Conservation (phyloP, 306 rosid genomes). For the Vicia villosa region DNA sequence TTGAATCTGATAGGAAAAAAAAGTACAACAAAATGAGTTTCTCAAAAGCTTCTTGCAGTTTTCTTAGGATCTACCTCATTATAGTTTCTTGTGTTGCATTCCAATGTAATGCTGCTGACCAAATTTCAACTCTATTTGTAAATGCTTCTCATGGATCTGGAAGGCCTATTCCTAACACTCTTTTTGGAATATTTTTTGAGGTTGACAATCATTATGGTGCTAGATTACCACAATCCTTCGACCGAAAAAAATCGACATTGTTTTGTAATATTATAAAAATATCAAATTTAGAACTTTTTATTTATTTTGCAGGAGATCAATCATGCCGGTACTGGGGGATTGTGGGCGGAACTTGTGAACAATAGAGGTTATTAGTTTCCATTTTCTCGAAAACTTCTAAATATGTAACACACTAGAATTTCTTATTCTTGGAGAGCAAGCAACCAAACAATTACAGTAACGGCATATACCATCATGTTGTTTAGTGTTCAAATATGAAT, state of each 20-base stretch:
- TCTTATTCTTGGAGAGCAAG: not conserved
- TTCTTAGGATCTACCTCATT: constrained; percentile 41
- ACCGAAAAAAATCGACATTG: too few relatives aligned
- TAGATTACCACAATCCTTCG: too few relatives aligned
- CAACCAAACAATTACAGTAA: not conserved
- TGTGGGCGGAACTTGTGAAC: constrained; percentile 53
- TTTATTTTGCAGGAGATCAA: constrained; percentile 42
- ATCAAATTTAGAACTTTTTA: not conserved
- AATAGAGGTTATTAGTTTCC: constrained; percentile 43
- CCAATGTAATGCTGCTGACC: constrained; percentile 45
- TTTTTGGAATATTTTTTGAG: constrained; percentile 83
- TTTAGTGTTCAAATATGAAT: not conserved
- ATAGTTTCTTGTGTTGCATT: constrained; percentile 35
- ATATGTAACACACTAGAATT: too few relatives aligned
- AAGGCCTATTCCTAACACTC: constrained; percentile 56
- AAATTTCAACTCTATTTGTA: constrained; percentile 49
- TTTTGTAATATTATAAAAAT: too few relatives aligned
- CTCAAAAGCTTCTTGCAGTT: constrained; percentile 37
- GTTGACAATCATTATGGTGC: constrained; percentile 32
- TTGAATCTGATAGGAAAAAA: constrained; percentile 16
- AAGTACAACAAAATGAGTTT: constrained; percentile 52
- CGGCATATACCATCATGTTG: not conserved
- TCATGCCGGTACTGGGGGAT: constrained; percentile 53
- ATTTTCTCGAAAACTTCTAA: too few relatives aligned
- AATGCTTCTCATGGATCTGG: constrained; percentile 63